phyloP scores from a whole-genome alignment of 2,329 filamentous ascomycete genomes.

The Alternaria sp. region DNA sequence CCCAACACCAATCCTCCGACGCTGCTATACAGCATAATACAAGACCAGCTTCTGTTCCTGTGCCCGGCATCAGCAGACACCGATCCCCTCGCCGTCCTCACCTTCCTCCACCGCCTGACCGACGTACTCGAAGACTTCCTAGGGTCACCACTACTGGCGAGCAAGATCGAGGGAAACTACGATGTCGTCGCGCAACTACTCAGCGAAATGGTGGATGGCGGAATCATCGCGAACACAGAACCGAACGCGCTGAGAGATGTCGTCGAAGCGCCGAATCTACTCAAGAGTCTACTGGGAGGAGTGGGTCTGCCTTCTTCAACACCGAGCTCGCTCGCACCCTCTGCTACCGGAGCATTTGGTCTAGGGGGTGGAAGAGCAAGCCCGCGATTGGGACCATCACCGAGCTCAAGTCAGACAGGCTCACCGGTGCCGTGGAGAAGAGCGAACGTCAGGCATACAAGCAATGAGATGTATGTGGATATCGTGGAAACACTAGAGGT shows the following conservation, averaged over 20 bases:
- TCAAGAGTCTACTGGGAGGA: constrained; percentile 86
- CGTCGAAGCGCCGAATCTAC: constrained; percentile 88
- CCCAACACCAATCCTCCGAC: constrained; percentile 83
- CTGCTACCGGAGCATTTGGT: constrained; percentile 11
- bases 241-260: constrained; percentile 89
- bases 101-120: constrained; percentile 91
- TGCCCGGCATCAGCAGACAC: constrained; percentile 85
- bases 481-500: constrained; percentile 89
- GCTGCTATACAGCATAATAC: constrained; percentile 84
- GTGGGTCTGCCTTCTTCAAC: constrained; percentile 74
- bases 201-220: constrained; percentile 95
- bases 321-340: constrained; percentile 37
- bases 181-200: constrained; percentile 93
- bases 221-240: constrained; percentile 87
- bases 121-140: constrained; percentile 95
- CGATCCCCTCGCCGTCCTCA: constrained; percentile 86
- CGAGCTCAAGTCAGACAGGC: constrained; percentile 41
- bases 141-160: constrained; percentile 81
- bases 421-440: constrained; percentile 82
- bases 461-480: constrained; percentile 96
- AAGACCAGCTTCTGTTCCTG: constrained; percentile 86
- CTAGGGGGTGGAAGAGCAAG: constrained; percentile 25
- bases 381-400: constrained; percentile 31
- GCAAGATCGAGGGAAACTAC: constrained; percentile 88
- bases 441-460: constrained; percentile 91